phyloP scores from a whole-genome alignment of 2,329 filamentous ascomycete species.

The Nannizziopsis barbatae region DNA sequence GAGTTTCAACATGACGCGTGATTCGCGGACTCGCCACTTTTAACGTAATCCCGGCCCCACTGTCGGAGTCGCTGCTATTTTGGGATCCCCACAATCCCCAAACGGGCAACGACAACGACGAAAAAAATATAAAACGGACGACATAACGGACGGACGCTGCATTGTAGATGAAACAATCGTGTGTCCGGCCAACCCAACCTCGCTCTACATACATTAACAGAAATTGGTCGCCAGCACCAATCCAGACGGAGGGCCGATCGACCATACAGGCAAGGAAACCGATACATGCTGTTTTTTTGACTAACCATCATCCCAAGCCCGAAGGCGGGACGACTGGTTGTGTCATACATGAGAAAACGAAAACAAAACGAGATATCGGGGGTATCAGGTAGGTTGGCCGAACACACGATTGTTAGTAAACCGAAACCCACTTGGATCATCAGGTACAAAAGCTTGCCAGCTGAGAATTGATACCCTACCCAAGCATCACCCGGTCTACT shows the following conservation, averaged over 20 bases:
- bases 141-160: too few relatives aligned
- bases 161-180: too few relatives aligned
- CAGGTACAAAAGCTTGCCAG: background rate
- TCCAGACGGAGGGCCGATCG: slow-evolving; percentile 7
- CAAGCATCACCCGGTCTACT: slow-evolving; percentile 14
- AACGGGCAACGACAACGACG: background rate
- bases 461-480: slow-evolving; percentile 4
- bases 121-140: too few relatives aligned
- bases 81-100: background rate
- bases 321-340: slow-evolving; percentile 3
- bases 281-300: background rate
- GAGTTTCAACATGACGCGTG: background rate
- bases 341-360: background rate
- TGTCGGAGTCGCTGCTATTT: slow-evolving; percentile 1
- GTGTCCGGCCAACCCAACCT: too few relatives aligned
- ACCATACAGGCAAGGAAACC: slow-evolving; percentile 5
- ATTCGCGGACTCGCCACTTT: background rate
- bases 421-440: slow-evolving; percentile 8
- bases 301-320: slow-evolving; percentile 3
- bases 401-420: background rate
- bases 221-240: slow-evolving; percentile 3
- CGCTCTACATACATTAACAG: background rate
- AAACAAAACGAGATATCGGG: background rate
- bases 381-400: background rate
- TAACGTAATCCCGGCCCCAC: background rate